Conservation (phyloP, 306 rosid species). For the Dalbergia cultrata region DNA sequence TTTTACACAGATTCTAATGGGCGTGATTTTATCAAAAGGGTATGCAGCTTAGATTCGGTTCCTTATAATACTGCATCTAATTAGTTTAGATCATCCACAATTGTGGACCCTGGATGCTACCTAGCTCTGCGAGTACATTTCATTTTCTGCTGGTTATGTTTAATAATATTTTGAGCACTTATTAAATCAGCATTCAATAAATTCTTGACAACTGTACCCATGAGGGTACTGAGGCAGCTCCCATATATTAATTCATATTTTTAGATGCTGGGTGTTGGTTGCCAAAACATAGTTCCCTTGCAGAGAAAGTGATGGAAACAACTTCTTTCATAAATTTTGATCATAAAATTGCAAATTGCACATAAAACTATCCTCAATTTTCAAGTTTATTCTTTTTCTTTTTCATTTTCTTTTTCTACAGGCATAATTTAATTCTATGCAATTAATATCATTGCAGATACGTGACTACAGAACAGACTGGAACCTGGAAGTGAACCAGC, state of each 20-base stretch:
- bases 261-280: constrained; percentile 16
- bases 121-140: constrained; percentile 32
- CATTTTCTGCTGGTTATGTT: background rate
- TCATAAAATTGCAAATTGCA: constrained; percentile 17
- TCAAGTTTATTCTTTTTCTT: background rate
- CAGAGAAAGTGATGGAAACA: constrained; percentile 35
- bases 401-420: constrained; percentile 6
- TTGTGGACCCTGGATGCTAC: constrained; percentile 21
- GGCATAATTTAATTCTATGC: constrained; percentile 27
- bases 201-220: background rate
- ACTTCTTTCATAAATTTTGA: background rate
- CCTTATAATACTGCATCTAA: constrained; percentile 20
- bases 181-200: background rate
- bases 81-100: constrained; percentile 41
- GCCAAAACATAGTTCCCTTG: constrained; percentile 6
- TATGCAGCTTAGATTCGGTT: constrained; percentile 51
- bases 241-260: constrained; percentile 14
- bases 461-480: constrained; percentile 85
- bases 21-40: constrained; percentile 95
- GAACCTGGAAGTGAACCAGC: constrained; percentile 85
- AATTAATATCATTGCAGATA: constrained; percentile 61
- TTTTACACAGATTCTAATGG: constrained; percentile 97
- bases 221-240: background rate
- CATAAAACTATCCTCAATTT: constrained; percentile 12
- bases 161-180: background rate